These are phyloP conservation scores for Colletotrichum sojae DNA, from an alignment of 2,329 filamentous ascomycete species.

Conservation along the genomic window DNA sequence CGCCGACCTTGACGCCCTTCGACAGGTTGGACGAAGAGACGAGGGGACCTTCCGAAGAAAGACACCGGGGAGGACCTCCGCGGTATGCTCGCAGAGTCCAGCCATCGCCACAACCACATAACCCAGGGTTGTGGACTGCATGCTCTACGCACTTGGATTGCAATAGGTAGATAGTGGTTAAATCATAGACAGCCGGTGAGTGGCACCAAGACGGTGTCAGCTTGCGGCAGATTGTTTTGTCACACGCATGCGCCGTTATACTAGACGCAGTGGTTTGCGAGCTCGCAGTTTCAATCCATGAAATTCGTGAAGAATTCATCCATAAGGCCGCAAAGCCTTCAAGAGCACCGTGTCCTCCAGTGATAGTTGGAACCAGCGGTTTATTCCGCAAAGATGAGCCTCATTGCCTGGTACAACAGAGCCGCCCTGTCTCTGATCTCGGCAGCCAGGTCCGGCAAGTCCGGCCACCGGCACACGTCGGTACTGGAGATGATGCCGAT, in stretches of 20 bases:
- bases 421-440: neutral
- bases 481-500: slow-evolving; percentile 6
- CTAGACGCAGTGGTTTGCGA: neutral
- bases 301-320: slow-evolving; percentile 25
- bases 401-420: neutral
- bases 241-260: neutral
- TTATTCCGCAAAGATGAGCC: slow-evolving; percentile 28
- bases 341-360: slow-evolving; percentile 14
- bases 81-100: neutral
- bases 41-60: neutral
- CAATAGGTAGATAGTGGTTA: slow-evolving; percentile 9
- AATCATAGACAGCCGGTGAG: neutral
- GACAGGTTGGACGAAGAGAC: slow-evolving; percentile 17
- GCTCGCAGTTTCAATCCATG: slow-evolving; percentile 16
- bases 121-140: slow-evolving; percentile 1
- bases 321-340: slow-evolving; percentile 7
- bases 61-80: slow-evolving; percentile 1
- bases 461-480: slow-evolving; percentile 6
- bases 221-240: neutral
- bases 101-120: slow-evolving; percentile 28
- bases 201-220: neutral
- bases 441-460: neutral
- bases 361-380: slow-evolving; percentile 27
- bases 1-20: neutral
- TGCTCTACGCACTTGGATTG: neutral